Conservation (phyloP, 2,329 filamentous ascomycete genomes). For the Didymellaceae sp. region DNA sequence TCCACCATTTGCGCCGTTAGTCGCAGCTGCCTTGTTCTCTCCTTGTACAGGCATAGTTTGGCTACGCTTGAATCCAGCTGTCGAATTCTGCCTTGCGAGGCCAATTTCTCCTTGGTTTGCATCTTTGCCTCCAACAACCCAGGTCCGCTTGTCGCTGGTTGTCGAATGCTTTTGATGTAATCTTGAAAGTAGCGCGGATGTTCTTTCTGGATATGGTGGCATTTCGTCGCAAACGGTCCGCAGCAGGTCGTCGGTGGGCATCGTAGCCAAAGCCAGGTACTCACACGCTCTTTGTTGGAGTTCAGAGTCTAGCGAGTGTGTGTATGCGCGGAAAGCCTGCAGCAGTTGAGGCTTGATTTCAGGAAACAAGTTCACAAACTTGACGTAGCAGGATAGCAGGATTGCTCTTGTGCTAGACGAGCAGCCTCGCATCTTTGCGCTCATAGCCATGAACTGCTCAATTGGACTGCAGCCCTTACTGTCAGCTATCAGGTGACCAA, state of each 20-base stretch:
- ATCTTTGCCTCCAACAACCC: slow-evolving; percentile 97
- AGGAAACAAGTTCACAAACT: slow-evolving; percentile 97
- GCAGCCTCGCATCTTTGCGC: slow-evolving; percentile 86
- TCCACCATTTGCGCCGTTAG: slow-evolving; percentile 56
- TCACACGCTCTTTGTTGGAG: slow-evolving; percentile 96
- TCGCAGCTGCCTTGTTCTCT: slow-evolving; percentile 33
- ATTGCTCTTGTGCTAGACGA: slow-evolving; percentile 91
- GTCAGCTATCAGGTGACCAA: slow-evolving; percentile 94
- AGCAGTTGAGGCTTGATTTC: slow-evolving; percentile 97
- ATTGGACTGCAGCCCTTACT: slow-evolving; percentile 92
- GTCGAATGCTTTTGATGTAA: slow-evolving; percentile 93
- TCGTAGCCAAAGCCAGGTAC: slow-evolving; percentile 83
- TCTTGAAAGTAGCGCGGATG: slow-evolving; percentile 88
- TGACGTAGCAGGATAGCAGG: slow-evolving; percentile 93
- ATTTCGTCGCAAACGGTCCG: slow-evolving; percentile 97
- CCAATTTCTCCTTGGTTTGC: slow-evolving; percentile 87
- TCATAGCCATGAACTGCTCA: slow-evolving; percentile 92
- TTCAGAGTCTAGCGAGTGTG: slow-evolving; percentile 92
- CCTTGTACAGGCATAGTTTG: slow-evolving; percentile 66
- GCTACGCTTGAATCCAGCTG: slow-evolving; percentile 79
- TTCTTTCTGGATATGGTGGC: slow-evolving; percentile 94
- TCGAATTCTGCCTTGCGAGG: slow-evolving; percentile 70
- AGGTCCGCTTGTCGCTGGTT: slow-evolving; percentile 93
- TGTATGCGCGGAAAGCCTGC: slow-evolving; percentile 89
- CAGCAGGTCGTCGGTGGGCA: slow-evolving; percentile 88